phyloP scores from a whole-genome alignment of 1,284 basidiomycete genomes.

The Rhodotorula sp. region DNA sequence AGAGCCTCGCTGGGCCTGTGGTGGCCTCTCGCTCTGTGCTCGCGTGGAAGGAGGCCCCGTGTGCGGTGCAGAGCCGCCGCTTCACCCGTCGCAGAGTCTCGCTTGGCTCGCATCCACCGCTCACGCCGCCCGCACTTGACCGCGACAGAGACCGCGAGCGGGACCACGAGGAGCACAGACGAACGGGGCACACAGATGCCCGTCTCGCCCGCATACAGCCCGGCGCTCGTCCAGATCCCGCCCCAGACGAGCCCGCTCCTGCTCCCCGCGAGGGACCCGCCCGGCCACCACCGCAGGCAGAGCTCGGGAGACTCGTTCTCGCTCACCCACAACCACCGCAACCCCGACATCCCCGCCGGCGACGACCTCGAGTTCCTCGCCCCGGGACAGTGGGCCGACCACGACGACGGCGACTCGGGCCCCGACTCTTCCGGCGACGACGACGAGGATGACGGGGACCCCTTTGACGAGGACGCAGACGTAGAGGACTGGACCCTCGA shows the following conservation, averaged over 20 bases:
- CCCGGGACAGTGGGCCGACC: conserved; percentile 28
- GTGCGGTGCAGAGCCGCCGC: no score
- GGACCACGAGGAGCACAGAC: no score
- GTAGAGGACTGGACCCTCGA: conserved; percentile 41
- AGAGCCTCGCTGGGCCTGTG: no score
- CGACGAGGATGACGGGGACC: conserved; percentile 13
- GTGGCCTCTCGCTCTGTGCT: no score
- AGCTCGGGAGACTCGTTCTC: conserved; percentile 19
- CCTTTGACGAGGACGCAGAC: conserved; percentile 28
- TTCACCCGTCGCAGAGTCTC: no score
- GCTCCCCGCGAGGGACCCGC: background rate
- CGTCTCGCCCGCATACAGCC: background rate
- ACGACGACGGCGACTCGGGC: background rate
- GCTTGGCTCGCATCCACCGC: no score
- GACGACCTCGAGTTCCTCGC: conserved; percentile 37
- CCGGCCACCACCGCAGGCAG: background rate
- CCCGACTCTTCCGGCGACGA: conserved; percentile 3
- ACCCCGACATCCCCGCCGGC: conserved; percentile 30
- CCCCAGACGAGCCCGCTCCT: conserved; percentile 26
- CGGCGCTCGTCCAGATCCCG: conserved; percentile 32
- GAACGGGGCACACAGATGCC: background rate
- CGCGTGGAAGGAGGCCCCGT: no score
- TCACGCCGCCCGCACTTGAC: no score
- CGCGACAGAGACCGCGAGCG: no score
- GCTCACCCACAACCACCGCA: conserved; percentile 11